Base-by-base conservation (phyloP, 2,329 filamentous ascomycete genomes). In the Neofusicoccum laricinum region DNA sequence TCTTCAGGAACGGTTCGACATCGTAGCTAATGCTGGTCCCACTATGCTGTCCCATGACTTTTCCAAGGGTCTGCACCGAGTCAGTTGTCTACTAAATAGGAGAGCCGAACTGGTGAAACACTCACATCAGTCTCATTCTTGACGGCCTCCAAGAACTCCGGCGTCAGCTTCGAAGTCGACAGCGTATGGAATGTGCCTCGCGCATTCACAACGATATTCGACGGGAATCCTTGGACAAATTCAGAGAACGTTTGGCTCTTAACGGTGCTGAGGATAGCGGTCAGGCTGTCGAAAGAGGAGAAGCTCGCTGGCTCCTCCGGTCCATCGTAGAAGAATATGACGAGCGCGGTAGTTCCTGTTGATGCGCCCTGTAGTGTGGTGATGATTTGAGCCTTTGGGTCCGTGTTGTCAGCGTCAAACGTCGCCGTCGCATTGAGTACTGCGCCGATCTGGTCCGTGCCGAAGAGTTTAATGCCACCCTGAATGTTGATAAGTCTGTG, bases 21-120 rank as follows among this genome's bases (percentile, higher is more conserved):
- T 59, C 55, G 14, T 48, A 59, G 41, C 41, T 59, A n/a, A 59
- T 59, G 30, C 41, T 59, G 4, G 40, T 36, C 14, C 55, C 55
- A n/a, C 55, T 46, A 30, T 59, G 55, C n/a, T n/a, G 12, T 15
- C 11, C 55, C 55, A 59, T 59, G 2, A 48, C 21, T 30, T 48
- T 59, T 4, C 55, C 55, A 12, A 59, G 41, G 7, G 55, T 17
- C 53, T 58, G n/a, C 1, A 12, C 8, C 6, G 6, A 30, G 40
- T 45, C 25, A 32, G 40, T 2, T 15, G 12, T 40, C 3, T 34
- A 14, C 8, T 8, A 1, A 12, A 10, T 34, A n/a, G 12, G 21
- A 43, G 3, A 11, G 3, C 4, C 5, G 4, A 15, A 21, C 10
- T n/a, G 10, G 17, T 12, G 7, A 21, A 4, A 53, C 10, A 17